phyloP scores from a whole-genome alignment of 805 yeast genomes.

The Brettanomyces custersianus region DNA sequence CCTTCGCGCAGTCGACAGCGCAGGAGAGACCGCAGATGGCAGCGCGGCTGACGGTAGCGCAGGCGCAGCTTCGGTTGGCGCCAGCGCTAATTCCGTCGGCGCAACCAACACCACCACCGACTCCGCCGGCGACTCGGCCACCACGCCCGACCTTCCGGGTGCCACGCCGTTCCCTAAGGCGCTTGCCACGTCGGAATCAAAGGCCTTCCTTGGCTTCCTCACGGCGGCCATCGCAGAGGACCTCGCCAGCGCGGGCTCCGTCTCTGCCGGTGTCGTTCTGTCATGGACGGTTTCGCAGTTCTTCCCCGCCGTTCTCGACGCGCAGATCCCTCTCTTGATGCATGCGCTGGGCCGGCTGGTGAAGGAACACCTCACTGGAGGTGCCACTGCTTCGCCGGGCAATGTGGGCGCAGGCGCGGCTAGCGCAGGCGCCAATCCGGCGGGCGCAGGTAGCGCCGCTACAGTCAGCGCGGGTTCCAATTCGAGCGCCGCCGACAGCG shows the following conservation, averaged over 20 bases:
- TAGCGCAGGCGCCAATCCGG: not conserved
- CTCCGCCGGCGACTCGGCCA: not conserved
- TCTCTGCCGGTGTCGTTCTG: conserved; percentile 79
- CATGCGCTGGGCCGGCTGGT: conserved; percentile 83
- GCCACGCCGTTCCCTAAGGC: too few species aligned
- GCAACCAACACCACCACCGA: not conserved
- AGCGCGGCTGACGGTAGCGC: not conserved
- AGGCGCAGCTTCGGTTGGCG: not conserved
- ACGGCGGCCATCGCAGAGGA: conserved; percentile 72
- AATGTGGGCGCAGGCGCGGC: not conserved
- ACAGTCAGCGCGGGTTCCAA: conserved; percentile 9
- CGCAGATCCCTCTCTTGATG: conserved; percentile 68
- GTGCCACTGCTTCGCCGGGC: not conserved
- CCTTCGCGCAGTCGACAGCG: conserved; percentile 46
- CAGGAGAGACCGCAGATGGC: not conserved
- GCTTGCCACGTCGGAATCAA: conserved; percentile 59
- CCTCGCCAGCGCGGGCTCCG: conserved; percentile 56
- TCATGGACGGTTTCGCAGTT: conserved; percentile 75
- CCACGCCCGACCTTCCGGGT: not conserved
- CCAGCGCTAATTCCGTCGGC: too few species aligned
- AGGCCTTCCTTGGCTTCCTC: conserved; percentile 50
- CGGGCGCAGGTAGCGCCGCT: not conserved
- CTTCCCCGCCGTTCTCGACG: conserved; percentile 66
- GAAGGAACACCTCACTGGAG: conserved; percentile 68
- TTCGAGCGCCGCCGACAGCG: conserved; percentile 72